phyloP scores from a whole-genome alignment of 176 grass and related monocot species.

The Poa annua region DNA sequence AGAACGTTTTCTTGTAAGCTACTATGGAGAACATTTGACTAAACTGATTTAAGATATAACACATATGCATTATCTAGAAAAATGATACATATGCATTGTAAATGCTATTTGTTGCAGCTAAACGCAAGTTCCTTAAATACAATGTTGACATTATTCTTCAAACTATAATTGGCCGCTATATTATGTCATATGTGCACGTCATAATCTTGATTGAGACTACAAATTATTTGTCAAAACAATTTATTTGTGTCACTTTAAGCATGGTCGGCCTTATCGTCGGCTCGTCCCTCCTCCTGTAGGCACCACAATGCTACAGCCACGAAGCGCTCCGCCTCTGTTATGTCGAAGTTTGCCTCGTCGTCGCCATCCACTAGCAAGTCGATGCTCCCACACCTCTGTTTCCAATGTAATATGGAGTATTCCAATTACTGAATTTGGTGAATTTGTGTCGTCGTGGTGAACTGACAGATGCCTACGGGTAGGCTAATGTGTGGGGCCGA shows the following conservation, averaged over 20 bases:
- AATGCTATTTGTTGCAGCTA: too few relatives aligned
- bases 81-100: background rate
- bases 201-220: background rate
- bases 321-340: constrained; percentile 39
- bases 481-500: too few relatives aligned
- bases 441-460: too few relatives aligned
- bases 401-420: too few relatives aligned
- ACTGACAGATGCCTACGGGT: too few relatives aligned
- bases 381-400: constrained; percentile 37
- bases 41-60: background rate
- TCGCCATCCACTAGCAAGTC: constrained; percentile 44
- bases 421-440: too few relatives aligned
- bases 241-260: constrained; percentile 53
- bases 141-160: background rate
- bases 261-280: constrained; percentile 53
- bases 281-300: constrained; percentile 66
- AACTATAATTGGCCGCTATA: background rate
- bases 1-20: background rate
- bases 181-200: background rate
- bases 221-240: background rate
- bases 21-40: too few relatives aligned
- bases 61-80: background rate
- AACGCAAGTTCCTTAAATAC: too few relatives aligned
- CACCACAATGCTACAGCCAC: constrained; percentile 61
- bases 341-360: constrained; percentile 30